phyloP scores from a whole-genome alignment of 495 filamentous ascomycete genomes.

The Neurospora sp. region DNA sequence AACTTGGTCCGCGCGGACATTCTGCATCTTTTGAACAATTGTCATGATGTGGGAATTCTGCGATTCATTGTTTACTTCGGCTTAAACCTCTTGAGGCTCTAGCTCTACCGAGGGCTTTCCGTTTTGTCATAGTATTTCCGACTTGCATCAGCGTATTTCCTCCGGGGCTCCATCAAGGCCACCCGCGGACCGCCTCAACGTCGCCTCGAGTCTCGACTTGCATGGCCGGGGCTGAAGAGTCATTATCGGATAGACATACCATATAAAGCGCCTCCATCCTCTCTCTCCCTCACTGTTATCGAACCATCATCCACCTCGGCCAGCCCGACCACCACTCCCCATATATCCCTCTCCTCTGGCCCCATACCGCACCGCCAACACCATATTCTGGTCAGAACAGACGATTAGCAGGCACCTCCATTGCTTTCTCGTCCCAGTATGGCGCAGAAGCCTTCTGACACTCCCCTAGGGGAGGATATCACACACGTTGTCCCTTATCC shows the following conservation, averaged over 20 bases:
- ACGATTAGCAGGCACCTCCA: slow-evolving; percentile 41
- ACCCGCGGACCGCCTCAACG: neutral
- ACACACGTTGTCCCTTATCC: neutral
- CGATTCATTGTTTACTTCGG: neutral
- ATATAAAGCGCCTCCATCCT: neutral
- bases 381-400: slow-evolving; percentile 21
- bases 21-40: neutral
- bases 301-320: neutral
- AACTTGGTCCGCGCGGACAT: neutral
- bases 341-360: neutral
- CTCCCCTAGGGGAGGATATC: slow-evolving; percentile 11
- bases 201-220: neutral
- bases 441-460: slow-evolving; percentile 18
- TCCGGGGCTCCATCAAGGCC: neutral
- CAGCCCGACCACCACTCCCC: slow-evolving; percentile 2
- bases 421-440: slow-evolving; percentile 43
- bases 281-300: neutral
- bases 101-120: neutral
- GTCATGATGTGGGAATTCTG: neutral
- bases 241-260: neutral
- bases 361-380: neutral
- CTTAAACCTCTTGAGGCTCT: neutral
- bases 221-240: neutral
- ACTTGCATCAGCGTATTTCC: neutral
- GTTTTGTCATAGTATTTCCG: neutral